Percentiles rank a stretch among this genome's conserved stretches.
These are phyloP conservation scores for Tremellales sp. DNA, from an alignment of 1,284 basidiomycete genomes.

Conservation along the genomic window DNA sequence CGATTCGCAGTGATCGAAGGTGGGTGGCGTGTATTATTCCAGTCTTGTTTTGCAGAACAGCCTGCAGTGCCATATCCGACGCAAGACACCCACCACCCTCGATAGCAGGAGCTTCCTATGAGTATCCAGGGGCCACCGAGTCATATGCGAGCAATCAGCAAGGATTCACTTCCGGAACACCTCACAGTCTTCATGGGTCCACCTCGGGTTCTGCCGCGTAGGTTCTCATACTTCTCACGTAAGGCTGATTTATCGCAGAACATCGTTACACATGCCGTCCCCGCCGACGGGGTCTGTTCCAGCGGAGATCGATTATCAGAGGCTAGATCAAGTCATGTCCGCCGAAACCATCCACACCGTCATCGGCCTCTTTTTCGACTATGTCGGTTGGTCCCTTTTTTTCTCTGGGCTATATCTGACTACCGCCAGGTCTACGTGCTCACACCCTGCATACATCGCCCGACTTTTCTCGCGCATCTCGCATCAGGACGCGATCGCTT, in stretches of 20 bases:
- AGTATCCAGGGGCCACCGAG: too few species aligned
- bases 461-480: slow-evolving; percentile 37
- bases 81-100: too few species aligned
- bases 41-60: background rate
- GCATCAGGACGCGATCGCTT: slow-evolving; percentile 30
- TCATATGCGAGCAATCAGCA: too few species aligned
- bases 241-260: too few species aligned
- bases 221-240: too few species aligned
- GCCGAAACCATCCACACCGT: slow-evolving; percentile 31
- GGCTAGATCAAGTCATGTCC: slow-evolving; percentile 35
- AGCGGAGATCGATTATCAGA: too few species aligned
- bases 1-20: slow-evolving; percentile 18
- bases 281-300: too few species aligned
- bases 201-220: too few species aligned
- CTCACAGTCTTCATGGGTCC: too few species aligned
- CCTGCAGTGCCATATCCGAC: slow-evolving; percentile 10
- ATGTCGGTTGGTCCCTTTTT: slow-evolving; percentile 22
- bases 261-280: too few species aligned
- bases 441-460: slow-evolving; percentile 41
- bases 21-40: background rate
- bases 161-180: too few species aligned
- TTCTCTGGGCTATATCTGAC: background rate
- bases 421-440: slow-evolving; percentile 28
- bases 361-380: slow-evolving; percentile 41
- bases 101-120: too few species aligned